phyloP scores from a whole-genome alignment of 2,329 filamentous ascomycete species.

The Hypoxylon sp. region DNA sequence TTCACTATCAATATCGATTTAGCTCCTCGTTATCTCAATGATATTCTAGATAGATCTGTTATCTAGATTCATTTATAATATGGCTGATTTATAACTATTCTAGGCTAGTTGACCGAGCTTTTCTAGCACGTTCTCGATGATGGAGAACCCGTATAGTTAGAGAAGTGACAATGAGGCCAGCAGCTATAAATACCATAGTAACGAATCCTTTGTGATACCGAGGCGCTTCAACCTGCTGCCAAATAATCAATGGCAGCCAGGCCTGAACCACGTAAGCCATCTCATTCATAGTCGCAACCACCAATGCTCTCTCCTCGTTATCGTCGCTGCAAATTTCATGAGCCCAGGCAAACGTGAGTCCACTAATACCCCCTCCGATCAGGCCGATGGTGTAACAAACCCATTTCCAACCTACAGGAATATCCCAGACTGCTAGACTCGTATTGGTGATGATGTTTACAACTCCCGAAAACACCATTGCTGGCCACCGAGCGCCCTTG shows the following conservation, averaged over 20 bases:
- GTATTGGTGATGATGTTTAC: slow-evolving; percentile 60
- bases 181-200: slow-evolving; percentile 66
- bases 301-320: slow-evolving; percentile 76
- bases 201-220: slow-evolving; percentile 73
- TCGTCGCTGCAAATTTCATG: slow-evolving; percentile 66
- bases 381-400: slow-evolving; percentile 71
- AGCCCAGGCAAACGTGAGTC: slow-evolving; percentile 64
- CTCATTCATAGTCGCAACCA: slow-evolving; percentile 77
- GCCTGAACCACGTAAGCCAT: slow-evolving; percentile 79
- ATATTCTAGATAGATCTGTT: background rate
- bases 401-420: slow-evolving; percentile 72
- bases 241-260: slow-evolving; percentile 77
- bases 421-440: slow-evolving; percentile 61
- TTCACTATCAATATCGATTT: background rate
- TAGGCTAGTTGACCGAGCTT: slow-evolving; percentile 28
- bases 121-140: slow-evolving; percentile 56
- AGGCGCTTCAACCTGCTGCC: slow-evolving; percentile 75
- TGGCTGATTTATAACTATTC: slow-evolving; percentile 22
- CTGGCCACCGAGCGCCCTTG: slow-evolving; percentile 72
- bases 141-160: slow-evolving; percentile 64
- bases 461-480: slow-evolving; percentile 69
- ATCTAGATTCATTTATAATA: background rate
- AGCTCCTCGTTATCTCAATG: background rate
- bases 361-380: slow-evolving; percentile 65
- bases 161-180: slow-evolving; percentile 65